These are phyloP conservation scores for Hansenula anomala DNA, from an alignment of 1,139 yeast genomes.

Conservation along the genomic window DNA sequence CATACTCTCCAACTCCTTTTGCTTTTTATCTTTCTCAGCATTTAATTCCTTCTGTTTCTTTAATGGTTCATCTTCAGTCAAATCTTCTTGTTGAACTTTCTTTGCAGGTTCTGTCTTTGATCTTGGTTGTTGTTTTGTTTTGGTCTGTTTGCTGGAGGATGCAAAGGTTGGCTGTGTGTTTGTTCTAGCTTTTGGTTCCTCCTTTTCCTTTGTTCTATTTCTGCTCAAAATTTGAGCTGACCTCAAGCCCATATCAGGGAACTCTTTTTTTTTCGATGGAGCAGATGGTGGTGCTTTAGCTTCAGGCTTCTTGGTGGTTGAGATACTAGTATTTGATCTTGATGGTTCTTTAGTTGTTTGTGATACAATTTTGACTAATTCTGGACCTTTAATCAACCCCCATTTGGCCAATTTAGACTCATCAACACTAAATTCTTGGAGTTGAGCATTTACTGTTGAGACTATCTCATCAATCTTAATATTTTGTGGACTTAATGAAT, in stretches of 20 bases:
- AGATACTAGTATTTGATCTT: too few species aligned
- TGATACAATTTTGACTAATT: constrained; percentile 5
- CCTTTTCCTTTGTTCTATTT: constrained; percentile 7
- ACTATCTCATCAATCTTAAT: constrained; percentile 17
- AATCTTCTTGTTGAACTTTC: too few species aligned
- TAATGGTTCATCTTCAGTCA: too few species aligned
- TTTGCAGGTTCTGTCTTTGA: constrained; percentile 8
- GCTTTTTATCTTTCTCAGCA: constrained; percentile 11
- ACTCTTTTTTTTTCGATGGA: constrained; percentile 5
- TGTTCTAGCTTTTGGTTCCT: constrained; percentile 4
- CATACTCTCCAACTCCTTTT: constrained; percentile 23
- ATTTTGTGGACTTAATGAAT: constrained; percentile 19
- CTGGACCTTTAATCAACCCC: constrained; percentile 27
- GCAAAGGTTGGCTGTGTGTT: constrained; percentile 12
- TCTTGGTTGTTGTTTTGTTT: constrained; percentile 4
- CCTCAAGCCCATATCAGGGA: constrained; percentile 17
- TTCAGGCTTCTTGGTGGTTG: background rate
- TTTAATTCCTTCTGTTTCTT: constrained; percentile 10
- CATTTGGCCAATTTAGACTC: constrained; percentile 18
- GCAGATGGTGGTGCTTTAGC: background rate
- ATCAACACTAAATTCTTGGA: constrained; percentile 10
- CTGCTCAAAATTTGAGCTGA: constrained; percentile 14
- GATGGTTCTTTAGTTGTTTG: background rate
- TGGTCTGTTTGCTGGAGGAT: constrained; percentile 3
- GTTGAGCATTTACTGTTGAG: constrained; percentile 10